These are phyloP conservation scores for Cucumis melo DNA, from an alignment of 306 rosid genomes.

Conservation along the genomic window DNA sequence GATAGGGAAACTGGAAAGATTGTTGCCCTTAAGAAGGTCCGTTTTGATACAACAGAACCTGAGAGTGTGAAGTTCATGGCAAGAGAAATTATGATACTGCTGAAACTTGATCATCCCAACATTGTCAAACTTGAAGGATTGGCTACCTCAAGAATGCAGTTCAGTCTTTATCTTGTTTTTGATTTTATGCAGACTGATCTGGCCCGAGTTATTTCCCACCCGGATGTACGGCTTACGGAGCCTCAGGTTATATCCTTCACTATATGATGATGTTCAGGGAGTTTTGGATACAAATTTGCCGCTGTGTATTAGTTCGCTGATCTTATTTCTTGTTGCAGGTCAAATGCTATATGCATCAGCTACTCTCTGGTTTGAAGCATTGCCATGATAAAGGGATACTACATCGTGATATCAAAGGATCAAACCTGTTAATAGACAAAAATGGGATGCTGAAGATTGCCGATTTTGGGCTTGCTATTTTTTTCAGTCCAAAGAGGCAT, in stretches of 20 bases:
- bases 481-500: slow-evolving; percentile 30
- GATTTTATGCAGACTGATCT: slow-evolving; percentile 88
- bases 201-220: slow-evolving; percentile 41
- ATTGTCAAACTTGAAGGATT: slow-evolving; percentile 71
- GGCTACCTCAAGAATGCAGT: slow-evolving; percentile 90
- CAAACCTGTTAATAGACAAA: slow-evolving; percentile 73
- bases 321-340: slow-evolving; percentile 40
- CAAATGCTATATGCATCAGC: slow-evolving; percentile 84
- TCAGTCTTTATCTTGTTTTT: slow-evolving; percentile 79
- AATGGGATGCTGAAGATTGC: slow-evolving; percentile 78
- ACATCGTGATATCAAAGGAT: slow-evolving; percentile 83
- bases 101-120: slow-evolving; percentile 79
- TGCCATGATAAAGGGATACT: slow-evolving; percentile 83
- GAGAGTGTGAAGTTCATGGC: slow-evolving; percentile 92
- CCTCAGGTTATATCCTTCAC: slow-evolving; percentile 48
- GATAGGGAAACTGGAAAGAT: slow-evolving; percentile 60
- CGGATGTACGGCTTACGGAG: slow-evolving; percentile 46
- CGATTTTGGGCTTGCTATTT: slow-evolving; percentile 83
- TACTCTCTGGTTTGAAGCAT: slow-evolving; percentile 83
- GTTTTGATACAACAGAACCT: slow-evolving; percentile 66
- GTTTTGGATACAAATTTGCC: slow-evolving; percentile 9
- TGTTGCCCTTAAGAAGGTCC: slow-evolving; percentile 84
- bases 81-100: slow-evolving; percentile 63
- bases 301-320: not conserved
- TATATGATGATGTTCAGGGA: not conserved